Percentiles rank a stretch among this genome's conserved stretches.
phyloP scores from a whole-genome alignment of 176 grass and related monocot genomes.

The Triticum turgidum region DNA sequence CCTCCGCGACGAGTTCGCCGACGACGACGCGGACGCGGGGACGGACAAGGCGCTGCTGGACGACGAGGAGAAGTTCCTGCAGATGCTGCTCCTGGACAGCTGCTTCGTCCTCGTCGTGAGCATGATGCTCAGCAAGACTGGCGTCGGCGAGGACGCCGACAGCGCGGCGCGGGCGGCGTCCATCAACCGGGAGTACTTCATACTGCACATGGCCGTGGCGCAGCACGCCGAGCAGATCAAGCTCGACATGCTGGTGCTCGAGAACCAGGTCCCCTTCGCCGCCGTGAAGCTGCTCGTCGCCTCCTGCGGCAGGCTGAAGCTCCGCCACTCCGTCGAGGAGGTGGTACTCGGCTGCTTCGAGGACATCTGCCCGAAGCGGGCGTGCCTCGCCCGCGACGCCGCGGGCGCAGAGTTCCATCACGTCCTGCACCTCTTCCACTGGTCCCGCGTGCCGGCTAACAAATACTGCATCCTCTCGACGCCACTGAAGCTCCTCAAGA shows the following conservation, averaged over 20 bases:
- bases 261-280: conserved; percentile 56
- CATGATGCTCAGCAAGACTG: conserved; percentile 32
- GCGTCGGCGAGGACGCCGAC: not conserved
- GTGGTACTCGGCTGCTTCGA: conserved; percentile 54
- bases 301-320: conserved; percentile 19
- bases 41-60: not conserved
- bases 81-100: conserved; percentile 62
- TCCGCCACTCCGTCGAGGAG: conserved; percentile 16
- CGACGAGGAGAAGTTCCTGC: conserved; percentile 27
- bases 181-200: conserved; percentile 41
- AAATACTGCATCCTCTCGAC: conserved; percentile 39
- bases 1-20: conserved; percentile 42
- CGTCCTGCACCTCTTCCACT: conserved; percentile 55
- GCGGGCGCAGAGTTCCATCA: conserved; percentile 24
- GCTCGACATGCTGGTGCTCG: conserved; percentile 47
- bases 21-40: not conserved
- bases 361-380: conserved; percentile 29
- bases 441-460: conserved; percentile 34
- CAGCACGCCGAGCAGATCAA: conserved; percentile 52
- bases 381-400: not conserved
- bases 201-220: conserved; percentile 37
- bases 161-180: conserved; percentile 24
- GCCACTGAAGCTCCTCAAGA: conserved; percentile 18
- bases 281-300: conserved; percentile 43
- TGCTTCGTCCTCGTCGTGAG: conserved; percentile 45